Evolutionary conservation across 495 filamentous ascomycete genomes (phyloP).

Genomic region (Chaetomidium leptoderma): DNA sequence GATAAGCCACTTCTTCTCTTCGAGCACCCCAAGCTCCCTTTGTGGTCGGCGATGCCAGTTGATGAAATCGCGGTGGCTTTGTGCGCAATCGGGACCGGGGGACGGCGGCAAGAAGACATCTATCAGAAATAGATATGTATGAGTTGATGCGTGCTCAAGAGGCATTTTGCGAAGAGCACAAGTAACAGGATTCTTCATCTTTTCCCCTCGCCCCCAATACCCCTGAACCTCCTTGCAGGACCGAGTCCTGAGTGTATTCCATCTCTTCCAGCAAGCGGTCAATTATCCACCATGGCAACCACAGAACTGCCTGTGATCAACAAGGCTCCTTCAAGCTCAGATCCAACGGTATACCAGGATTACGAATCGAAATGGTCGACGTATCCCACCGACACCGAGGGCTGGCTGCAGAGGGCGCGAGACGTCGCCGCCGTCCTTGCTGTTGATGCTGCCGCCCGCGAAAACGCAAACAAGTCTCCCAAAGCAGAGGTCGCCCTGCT

Average conservation of each 20-base stretch:
- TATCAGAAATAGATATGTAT: no score
- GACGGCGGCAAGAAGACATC: no score
- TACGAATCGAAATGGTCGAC: conserved; percentile 46
- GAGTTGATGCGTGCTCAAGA: no score
- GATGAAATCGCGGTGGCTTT: neutral
- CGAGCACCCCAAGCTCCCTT: neutral
- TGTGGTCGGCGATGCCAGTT: conserved; percentile 2
- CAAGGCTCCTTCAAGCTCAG: conserved; percentile 35
- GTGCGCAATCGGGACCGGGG: no score
- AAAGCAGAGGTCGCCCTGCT: conserved; percentile 53
- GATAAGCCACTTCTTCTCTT: neutral
- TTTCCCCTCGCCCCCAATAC: neutral
- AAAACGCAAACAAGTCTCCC: conserved; percentile 55
- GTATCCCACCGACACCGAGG: conserved; percentile 41
- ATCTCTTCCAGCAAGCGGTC: no score
- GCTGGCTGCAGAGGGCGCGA: conserved; percentile 51
- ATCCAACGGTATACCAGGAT: conserved; percentile 49
- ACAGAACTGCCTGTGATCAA: conserved; percentile 7
- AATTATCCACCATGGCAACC: conserved; percentile 3
- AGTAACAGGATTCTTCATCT: neutral
- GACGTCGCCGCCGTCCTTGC: conserved; percentile 51
- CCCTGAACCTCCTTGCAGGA: neutral
- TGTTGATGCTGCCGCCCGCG: conserved; percentile 48
- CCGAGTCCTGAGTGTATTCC: neutral
- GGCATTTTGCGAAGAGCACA: no score